Evolutionary conservation across 2,329 filamentous ascomycete genomes (phyloP).

Genomic region (Phyllosticta paracitricarpa): DNA sequence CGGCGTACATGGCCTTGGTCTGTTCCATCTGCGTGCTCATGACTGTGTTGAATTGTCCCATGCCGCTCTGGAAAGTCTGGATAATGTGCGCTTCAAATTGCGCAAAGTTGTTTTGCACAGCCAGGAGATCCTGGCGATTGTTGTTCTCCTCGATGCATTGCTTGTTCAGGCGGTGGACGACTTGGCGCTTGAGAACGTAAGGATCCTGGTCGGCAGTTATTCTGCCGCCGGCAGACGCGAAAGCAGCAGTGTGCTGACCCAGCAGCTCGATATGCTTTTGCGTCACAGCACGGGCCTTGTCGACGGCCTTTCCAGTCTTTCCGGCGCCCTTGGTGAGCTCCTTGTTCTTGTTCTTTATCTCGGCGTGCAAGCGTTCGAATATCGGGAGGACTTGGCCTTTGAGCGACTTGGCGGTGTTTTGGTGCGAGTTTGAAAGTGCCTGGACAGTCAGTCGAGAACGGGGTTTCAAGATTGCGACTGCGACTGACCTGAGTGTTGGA

Average conservation of each 20-base stretch:
- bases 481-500: conserved; percentile 64
- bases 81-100: conserved; percentile 82
- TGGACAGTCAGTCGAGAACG: conserved; percentile 25
- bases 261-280: conserved; percentile 96
- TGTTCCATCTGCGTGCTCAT: conserved; percentile 73
- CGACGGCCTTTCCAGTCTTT: conserved; percentile 81
- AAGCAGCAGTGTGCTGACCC: conserved; percentile 72
- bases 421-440: conserved; percentile 77
- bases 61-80: conserved; percentile 67
- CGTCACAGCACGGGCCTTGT: conserved; percentile 73
- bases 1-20: conserved; percentile 67
- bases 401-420: conserved; percentile 83
- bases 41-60: conserved; percentile 75
- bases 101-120: conserved; percentile 83
- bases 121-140: conserved; percentile 81
- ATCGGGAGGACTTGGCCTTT: conserved; percentile 79
- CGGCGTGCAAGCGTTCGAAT: conserved; percentile 82
- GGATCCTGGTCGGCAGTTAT: conserved; percentile 69
- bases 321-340: conserved; percentile 71
- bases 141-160: conserved; percentile 95
- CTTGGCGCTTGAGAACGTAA: conserved; percentile 73
- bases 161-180: conserved; percentile 75
- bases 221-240: conserved; percentile 64
- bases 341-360: conserved; percentile 95
- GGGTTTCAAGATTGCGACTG: neutral